Evolutionary conservation across 371 early-diverging fungal genomes (phyloP).

Genomic region (Homolaphlyctis polyrhiza): DNA sequence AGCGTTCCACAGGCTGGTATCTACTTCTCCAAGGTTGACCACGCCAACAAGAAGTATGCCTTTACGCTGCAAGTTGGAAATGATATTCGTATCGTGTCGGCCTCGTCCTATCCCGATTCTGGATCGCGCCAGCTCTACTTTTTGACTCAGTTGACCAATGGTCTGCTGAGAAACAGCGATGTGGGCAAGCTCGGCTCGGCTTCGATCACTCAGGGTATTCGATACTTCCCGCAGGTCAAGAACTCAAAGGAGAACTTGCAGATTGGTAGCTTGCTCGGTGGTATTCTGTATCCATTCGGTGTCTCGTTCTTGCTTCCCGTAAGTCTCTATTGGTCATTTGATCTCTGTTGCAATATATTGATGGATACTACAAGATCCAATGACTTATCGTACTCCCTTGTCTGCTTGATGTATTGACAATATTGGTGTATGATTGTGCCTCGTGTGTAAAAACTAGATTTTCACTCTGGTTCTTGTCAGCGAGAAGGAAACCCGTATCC

Average conservation of each 20-base stretch:
- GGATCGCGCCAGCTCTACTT: conserved; percentile 49
- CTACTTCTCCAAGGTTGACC: conserved; percentile 40
- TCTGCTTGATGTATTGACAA: too few relatives aligned
- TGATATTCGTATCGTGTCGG: conserved; percentile 41
- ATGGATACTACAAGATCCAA: too few relatives aligned
- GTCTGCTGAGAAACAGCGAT: conserved; percentile 37
- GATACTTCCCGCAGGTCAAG: conserved; percentile 48
- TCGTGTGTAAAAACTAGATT: too few relatives aligned
- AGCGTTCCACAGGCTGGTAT: conserved; percentile 57
- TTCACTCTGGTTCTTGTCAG: conserved; percentile 64
- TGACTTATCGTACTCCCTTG: too few relatives aligned
- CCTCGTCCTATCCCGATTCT: conserved; percentile 46
- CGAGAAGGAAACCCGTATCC: conserved; percentile 66
- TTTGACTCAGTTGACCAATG: conserved; percentile 48
- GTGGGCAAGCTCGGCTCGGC: conserved; percentile 9
- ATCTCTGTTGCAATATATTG: too few relatives aligned
- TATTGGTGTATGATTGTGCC: too few relatives aligned
- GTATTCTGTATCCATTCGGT: conserved; percentile 69
- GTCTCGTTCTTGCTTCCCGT: conserved; percentile 64
- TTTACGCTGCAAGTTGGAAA: conserved; percentile 52
- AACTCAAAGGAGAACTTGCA: conserved; percentile 40
- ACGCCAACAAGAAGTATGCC: conserved; percentile 26
- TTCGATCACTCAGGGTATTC: conserved; percentile 56
- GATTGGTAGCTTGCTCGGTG: conserved; percentile 51
- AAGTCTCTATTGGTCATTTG: too few relatives aligned